A percentile compares a stretch with the other conserved stretches of the same genome.
These are phyloP conservation scores for Bonia amplexicaulis DNA, from an alignment of 176 grass and related monocot genomes.

Conservation along the genomic window DNA sequence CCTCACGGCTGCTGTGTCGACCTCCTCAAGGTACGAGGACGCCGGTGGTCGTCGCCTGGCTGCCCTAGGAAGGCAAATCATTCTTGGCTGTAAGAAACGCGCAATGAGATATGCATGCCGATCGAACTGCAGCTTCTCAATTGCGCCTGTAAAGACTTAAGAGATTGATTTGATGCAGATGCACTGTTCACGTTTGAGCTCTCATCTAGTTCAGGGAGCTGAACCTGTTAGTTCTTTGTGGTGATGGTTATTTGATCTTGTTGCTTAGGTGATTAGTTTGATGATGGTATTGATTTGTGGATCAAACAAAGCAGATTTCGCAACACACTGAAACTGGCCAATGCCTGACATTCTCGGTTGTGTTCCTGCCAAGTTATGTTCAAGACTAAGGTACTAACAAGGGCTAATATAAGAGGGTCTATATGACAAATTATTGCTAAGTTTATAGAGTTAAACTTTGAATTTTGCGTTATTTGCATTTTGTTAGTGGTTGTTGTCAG, in stretches of 20 bases:
- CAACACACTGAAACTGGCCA: background rate
- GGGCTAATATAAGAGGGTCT: too few species aligned
- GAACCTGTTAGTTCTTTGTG: background rate
- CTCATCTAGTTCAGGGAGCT: background rate
- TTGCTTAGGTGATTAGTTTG: background rate
- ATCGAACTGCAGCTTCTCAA: constrained; percentile 4
- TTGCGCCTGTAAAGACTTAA: background rate
- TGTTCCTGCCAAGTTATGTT: background rate
- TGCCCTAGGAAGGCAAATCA: constrained; percentile 46
- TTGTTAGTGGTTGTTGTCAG: too few species aligned
- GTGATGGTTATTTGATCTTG: background rate
- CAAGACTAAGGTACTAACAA: background rate
- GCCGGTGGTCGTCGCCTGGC: background rate
- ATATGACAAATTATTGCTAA: too few species aligned
- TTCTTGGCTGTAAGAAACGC: constrained; percentile 51
- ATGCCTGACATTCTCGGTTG: background rate
- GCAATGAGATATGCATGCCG: background rate
- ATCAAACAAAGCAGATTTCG: background rate
- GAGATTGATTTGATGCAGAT: background rate
- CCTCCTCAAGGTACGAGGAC: constrained; percentile 47
- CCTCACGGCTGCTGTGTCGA: constrained; percentile 14
- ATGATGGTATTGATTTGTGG: background rate
- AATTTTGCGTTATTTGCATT: too few species aligned
- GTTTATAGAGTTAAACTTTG: too few species aligned
- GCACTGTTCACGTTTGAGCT: background rate